Evolutionary conservation across 768 basidiomycete genomes (phyloP).

Genomic region (Tylopilus vinaceipallidus): DNA sequence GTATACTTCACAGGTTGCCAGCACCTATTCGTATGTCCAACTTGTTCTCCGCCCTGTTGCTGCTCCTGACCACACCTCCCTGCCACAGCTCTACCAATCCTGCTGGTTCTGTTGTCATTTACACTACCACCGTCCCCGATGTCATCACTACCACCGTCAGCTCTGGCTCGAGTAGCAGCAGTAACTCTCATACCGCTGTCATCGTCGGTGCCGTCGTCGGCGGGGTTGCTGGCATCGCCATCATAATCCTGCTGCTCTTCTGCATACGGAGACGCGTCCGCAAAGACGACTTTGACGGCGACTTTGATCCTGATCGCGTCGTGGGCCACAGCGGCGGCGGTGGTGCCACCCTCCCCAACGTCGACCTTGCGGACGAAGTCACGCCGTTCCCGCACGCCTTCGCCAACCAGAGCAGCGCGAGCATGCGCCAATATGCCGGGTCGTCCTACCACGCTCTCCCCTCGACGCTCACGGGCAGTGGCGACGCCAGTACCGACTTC

Average conservation of each 20-base stretch:
- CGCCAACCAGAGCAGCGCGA: slow-evolving; percentile 2
- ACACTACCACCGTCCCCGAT: slow-evolving; percentile 20
- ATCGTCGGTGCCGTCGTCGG: slow-evolving; percentile 57
- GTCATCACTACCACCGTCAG: slow-evolving; percentile 14
- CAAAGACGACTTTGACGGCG: slow-evolving; percentile 46
- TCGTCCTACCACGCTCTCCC: slow-evolving; percentile 8
- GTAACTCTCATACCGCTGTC: slow-evolving; percentile 32
- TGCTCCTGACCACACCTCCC: neutral
- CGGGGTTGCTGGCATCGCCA: slow-evolving; percentile 34
- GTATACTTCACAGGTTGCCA: slow-evolving; percentile 18
- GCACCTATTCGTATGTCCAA: slow-evolving; percentile 18
- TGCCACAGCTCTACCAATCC: slow-evolving; percentile 23
- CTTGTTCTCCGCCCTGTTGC: neutral
- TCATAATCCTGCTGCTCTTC: slow-evolving; percentile 30
- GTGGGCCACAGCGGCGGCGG: slow-evolving; percentile 22
- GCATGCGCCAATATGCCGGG: slow-evolving; percentile 26
- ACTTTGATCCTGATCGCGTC: slow-evolving; percentile 49
- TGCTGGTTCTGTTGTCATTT: slow-evolving; percentile 15
- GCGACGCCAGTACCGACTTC: slow-evolving; percentile 8
- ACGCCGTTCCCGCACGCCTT: slow-evolving; percentile 20
- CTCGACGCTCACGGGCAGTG: neutral
- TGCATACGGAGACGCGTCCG: slow-evolving; percentile 25
- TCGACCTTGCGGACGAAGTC: slow-evolving; percentile 32
- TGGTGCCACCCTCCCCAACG: slow-evolving; percentile 26
- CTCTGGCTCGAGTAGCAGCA: neutral